Base-by-base conservation (phyloP, 805 yeast genomes). In the Metschnikowia anglica region DNA sequence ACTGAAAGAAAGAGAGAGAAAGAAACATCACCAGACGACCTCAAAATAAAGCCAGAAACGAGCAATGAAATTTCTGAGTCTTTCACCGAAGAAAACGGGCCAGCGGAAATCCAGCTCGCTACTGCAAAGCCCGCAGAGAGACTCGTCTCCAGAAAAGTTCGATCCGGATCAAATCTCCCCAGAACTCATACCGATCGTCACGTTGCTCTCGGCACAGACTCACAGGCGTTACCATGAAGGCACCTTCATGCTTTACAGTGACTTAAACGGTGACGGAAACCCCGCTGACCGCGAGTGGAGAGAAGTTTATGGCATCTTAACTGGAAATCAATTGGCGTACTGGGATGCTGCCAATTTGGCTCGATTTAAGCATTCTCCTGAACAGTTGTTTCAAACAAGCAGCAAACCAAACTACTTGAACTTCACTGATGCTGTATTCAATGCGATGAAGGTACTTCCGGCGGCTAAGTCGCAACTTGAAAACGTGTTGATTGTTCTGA, bases 291-390 rank as follows among this genome's bases (percentile, higher is more conserved):
- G 97, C 34, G 75, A 76, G 55, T 93, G 99, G 99, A 74, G 76
- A 41, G 97, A 93, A 65, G 96, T 90, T 18, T 93, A 86, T 61
- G 98, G 96, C 33, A 88, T 87, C 12, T 70, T 93, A 31, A 80
- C 88, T 3, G 99, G 99, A 16, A 87, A 88, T 45, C 96, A 91
- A 56, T 69, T 93, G 47, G 95, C 97, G 0, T 78, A 88, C 48
- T 93, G 98, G 97, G 89, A 89, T 59, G 88, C 88, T 2, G 80
- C 79, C 30, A 74, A 74, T 44, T 60, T 86, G 44, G 79, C 83
- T 11, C 73, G 70, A 47, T 74, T 74, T 48, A 68, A 70, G 43
- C 66, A 75, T 42, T 72, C 77, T 45, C 83, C 81, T 18, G 76
- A 73, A 18, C 74, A 75, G 19, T 63, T 80, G 42, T 71, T 77